Percentiles rank a stretch among this genome's conserved stretches.
Conservation (phyloP, 768 basidiomycete genomes). For the Harrya chromipes region DNA sequence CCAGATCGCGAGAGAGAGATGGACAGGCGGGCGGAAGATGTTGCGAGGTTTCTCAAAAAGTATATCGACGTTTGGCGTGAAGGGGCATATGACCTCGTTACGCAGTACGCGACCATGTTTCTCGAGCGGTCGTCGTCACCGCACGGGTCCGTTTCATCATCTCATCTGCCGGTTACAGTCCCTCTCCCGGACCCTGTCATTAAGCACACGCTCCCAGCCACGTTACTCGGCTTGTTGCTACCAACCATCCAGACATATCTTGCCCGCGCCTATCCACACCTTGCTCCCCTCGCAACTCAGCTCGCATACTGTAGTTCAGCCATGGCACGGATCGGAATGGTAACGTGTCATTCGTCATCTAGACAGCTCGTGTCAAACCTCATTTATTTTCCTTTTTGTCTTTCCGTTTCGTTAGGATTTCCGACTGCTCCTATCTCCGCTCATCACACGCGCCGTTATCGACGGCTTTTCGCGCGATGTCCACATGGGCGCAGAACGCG, state of each 20-base stretch:
- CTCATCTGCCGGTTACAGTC: conserved; percentile 16
- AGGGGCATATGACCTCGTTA: conserved; percentile 87
- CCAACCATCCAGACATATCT: conserved; percentile 62
- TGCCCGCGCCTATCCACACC: conserved; percentile 56
- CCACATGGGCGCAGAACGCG: conserved; percentile 24
- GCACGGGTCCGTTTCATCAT: conserved; percentile 16
- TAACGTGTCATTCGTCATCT: conserved; percentile 9
- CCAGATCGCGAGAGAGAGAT: conserved; percentile 38
- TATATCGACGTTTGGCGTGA: conserved; percentile 92
- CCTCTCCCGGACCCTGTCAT: conserved; percentile 28
- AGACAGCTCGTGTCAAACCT: neutral
- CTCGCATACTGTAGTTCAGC: conserved; percentile 91
- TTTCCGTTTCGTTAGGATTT: conserved; percentile 48
- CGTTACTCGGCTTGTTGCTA: conserved; percentile 52
- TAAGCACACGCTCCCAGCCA: conserved; percentile 28
- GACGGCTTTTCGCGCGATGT: conserved; percentile 50
- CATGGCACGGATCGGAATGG: conserved; percentile 88
- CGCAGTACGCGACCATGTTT: conserved; percentile 88
- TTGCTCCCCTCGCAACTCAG: conserved; percentile 86
- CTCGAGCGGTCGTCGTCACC: conserved; percentile 58
- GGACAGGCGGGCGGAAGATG: conserved; percentile 67
- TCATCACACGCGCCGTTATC: conserved; percentile 64
- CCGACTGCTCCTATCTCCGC: conserved; percentile 57
- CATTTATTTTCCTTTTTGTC: too few species aligned
- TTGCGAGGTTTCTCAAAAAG: conserved; percentile 75